Evolutionary conservation across 192 early-diverging fungal species (phyloP).

Genomic region (Backusella morwellensis): DNA sequence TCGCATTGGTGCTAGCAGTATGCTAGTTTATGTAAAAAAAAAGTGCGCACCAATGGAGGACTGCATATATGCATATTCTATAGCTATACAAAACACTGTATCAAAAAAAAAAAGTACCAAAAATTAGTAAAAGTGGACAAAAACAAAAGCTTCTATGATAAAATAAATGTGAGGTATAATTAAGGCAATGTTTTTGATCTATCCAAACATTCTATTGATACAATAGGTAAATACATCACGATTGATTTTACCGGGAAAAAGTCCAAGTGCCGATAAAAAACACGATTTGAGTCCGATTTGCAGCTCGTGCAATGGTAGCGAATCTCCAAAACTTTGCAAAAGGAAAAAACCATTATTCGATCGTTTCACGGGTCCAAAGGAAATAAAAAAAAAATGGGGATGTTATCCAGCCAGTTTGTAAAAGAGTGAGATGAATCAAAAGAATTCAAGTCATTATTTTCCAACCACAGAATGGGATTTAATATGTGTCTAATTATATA

Average conservation of each 20-base stretch:
- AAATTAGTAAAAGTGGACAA: background rate
- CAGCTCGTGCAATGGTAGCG: background rate
- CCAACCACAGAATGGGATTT: background rate
- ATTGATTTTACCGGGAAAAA: background rate
- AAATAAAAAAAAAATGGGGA: background rate
- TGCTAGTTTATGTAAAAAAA: background rate
- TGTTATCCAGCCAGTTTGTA: background rate
- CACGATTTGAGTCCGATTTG: background rate
- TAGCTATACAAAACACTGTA: background rate
- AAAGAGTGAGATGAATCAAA: background rate
- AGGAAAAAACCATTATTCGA: background rate
- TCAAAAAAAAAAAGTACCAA: background rate
- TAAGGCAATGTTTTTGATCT: background rate
- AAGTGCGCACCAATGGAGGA: background rate
- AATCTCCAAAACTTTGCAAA: background rate
- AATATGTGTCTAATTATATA: background rate
- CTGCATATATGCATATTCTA: background rate
- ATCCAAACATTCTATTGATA: background rate
- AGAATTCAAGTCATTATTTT: background rate
- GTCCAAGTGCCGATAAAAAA: background rate
- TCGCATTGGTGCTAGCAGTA: background rate
- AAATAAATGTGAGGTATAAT: background rate
- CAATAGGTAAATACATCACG: background rate
- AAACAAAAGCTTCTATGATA: background rate
- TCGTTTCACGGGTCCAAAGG: background rate